Base-by-base conservation (phyloP, 2,329 filamentous ascomycete species). In the Microcyclospora tardicrescens region DNA sequence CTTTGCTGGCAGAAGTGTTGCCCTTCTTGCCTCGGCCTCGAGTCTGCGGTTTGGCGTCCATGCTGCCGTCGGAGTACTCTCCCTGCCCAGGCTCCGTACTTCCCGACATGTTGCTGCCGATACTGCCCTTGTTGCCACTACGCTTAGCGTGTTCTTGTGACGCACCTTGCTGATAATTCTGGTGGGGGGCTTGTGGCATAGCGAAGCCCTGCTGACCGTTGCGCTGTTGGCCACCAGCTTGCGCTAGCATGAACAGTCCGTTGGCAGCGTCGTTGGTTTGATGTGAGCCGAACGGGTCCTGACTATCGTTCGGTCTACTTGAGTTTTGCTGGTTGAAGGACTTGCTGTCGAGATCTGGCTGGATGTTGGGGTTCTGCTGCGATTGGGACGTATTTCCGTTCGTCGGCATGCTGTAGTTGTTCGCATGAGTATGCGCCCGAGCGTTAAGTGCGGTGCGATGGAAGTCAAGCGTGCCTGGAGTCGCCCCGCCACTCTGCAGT, bases 181-280 rank as follows among this genome's bases (percentile, higher is more conserved):
- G 51, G 63, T 69, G 47, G 8, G 55, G 57, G 39, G 59, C 59
- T 29, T 53, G 53, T 6, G 61, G 55, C 54, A 65, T 60, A 19
- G 75, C 43, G 58, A 71, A 64, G 19, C 48, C 48, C 33, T 57
- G 54, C 64, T 74, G 69, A 66, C 78, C 43, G 39, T 60, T 62
- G 57, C 69, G 71, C 37, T 79, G 71, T 24, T 24, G 19, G 16
- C 67, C 69, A 40, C 72, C 73, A 39, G 78, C 77, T 54, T 84
- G 79, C 1, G 91, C 87, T 42, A 98, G 71, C 73, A 95, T 81
- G 53, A 85, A 93, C 1, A 98, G 70, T 24, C 91, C 87, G 58
- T 95, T 96, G 37, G 89, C 91, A 33, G 89, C 91, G 64, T 94
- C 89, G 52, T 89, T 93, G 38, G 77, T 77, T 55, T 94, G 89